These are phyloP conservation scores for Daldinia loculata DNA, from an alignment of 495 filamentous ascomycete species.

Conservation along the genomic window DNA sequence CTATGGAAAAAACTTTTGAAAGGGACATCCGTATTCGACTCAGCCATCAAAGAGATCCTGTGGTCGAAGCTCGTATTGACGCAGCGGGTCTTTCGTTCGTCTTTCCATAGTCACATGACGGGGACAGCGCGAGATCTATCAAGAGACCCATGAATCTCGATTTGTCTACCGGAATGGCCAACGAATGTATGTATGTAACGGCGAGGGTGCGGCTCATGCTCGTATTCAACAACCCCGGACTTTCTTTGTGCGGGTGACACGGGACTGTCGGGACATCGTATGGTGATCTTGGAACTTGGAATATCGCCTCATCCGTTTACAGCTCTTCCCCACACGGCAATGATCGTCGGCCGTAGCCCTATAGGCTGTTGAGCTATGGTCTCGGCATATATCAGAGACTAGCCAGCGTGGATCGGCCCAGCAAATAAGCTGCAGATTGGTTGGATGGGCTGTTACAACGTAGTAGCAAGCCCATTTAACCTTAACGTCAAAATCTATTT, in stretches of 20 bases:
- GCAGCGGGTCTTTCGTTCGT: slow-evolving; percentile 27
- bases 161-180: not conserved
- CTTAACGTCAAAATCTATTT: slow-evolving; percentile 23
- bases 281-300: slow-evolving; percentile 10
- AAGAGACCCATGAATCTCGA: slow-evolving; percentile 12
- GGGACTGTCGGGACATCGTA: slow-evolving; percentile 15
- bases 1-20: no score
- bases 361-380: slow-evolving; percentile 19
- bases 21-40: no score
- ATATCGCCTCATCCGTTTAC: slow-evolving; percentile 25
- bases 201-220: slow-evolving; percentile 33
- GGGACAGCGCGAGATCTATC: not conserved
- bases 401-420: slow-evolving; percentile 14
- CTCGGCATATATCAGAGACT: slow-evolving; percentile 23
- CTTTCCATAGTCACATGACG: slow-evolving; percentile 42
- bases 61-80: slow-evolving; percentile 38
- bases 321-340: slow-evolving; percentile 31
- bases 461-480: slow-evolving; percentile 12
- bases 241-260: slow-evolving; percentile 7
- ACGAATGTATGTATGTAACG: slow-evolving; percentile 28
- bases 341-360: slow-evolving; percentile 38
- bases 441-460: slow-evolving; percentile 24
- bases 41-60: slow-evolving; percentile 20
- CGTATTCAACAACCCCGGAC: slow-evolving; percentile 30
- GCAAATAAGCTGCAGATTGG: slow-evolving; percentile 2